Percentiles rank a stretch among this genome's conserved stretches.
phyloP scores from a whole-genome alignment of 2,329 filamentous ascomycete genomes.

The Penicillium sp. region DNA sequence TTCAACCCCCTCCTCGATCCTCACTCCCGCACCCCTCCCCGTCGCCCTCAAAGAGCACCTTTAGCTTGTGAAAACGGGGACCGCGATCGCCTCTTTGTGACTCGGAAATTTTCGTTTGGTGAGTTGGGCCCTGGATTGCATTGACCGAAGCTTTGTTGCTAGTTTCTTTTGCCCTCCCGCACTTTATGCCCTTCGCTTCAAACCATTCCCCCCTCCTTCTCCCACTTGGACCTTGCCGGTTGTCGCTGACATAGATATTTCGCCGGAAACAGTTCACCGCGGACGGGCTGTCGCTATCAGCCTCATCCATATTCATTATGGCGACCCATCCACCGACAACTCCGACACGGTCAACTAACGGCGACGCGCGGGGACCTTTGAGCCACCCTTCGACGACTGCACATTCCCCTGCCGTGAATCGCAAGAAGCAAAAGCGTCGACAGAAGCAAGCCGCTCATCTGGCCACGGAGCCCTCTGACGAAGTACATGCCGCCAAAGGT shows the following conservation, averaged over 20 bases:
- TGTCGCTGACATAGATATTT: slow-evolving; percentile 3
- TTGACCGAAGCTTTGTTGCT: slow-evolving; percentile 25
- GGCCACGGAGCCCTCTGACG: slow-evolving; percentile 48
- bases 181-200: slow-evolving; percentile 9
- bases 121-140: slow-evolving; percentile 16
- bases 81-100: slow-evolving; percentile 6
- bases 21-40: slow-evolving; percentile 16
- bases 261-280: slow-evolving; percentile 13
- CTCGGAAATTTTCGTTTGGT: slow-evolving; percentile 15
- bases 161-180: slow-evolving; percentile 22
- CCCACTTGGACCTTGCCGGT: slow-evolving; percentile 5
- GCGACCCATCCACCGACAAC: slow-evolving; percentile 24
- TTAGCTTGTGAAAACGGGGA: slow-evolving; percentile 11
- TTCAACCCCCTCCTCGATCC: slow-evolving; percentile 20
- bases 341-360: slow-evolving; percentile 28
- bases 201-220: slow-evolving; percentile 1
- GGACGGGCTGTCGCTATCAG: slow-evolving; percentile 21
- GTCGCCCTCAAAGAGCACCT: slow-evolving; percentile 2
- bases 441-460: slow-evolving; percentile 74
- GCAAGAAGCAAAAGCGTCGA: slow-evolving; percentile 91
- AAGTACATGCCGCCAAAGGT: slow-evolving; percentile 23
- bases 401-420: slow-evolving; percentile 54
- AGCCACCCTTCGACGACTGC: slow-evolving; percentile 11
- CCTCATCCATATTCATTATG: slow-evolving; percentile 26
- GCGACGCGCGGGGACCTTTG: slow-evolving; percentile 25